Percentiles rank a stretch among this genome's conserved stretches.
Conservation (phyloP, 2,329 filamentous ascomycete species). For the Trichoderma sp. region DNA sequence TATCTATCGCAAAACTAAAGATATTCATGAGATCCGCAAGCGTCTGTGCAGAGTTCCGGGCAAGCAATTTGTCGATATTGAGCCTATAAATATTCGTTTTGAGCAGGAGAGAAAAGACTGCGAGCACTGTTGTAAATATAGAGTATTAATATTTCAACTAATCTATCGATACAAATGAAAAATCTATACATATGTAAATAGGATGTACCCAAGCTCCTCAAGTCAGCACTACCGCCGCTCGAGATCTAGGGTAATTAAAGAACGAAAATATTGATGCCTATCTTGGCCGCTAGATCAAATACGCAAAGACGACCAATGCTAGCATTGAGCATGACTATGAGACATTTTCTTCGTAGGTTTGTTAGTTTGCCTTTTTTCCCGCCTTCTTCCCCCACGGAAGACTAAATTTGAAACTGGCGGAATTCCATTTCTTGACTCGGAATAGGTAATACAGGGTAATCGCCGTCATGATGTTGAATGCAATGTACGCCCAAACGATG, state of each 20-base stretch:
- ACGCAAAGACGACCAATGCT: background rate
- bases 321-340: background rate
- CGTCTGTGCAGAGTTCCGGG: background rate
- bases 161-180: background rate
- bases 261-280: background rate
- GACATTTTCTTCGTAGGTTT: background rate
- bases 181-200: background rate
- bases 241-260: background rate
- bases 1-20: background rate
- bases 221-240: background rate
- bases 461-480: constrained; percentile 63
- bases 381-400: constrained; percentile 26
- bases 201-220: background rate
- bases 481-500: constrained; percentile 66
- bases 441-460: constrained; percentile 64
- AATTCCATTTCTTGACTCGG: constrained; percentile 50
- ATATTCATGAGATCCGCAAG: background rate
- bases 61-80: background rate
- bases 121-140: background rate
- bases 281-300: background rate
- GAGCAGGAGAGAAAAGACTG: background rate
- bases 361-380: constrained; percentile 30
- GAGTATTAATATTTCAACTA: background rate
- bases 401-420: constrained; percentile 4
- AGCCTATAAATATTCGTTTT: background rate